Base-by-base conservation (phyloP, 176 grass and related monocot genomes). In the Aegilops longissima region DNA sequence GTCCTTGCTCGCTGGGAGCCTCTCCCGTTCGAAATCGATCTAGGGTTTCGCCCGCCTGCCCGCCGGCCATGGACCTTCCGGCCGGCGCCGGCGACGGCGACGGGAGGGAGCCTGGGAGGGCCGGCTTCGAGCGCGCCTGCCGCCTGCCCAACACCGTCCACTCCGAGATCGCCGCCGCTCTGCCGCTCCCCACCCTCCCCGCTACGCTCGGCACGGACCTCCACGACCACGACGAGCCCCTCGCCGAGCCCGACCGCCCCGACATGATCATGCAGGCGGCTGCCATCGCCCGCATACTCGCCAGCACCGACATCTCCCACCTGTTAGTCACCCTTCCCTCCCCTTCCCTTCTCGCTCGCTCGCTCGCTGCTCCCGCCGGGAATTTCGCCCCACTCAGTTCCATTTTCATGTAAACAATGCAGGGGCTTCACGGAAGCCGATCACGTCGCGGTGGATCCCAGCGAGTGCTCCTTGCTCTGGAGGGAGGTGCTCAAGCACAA, bases 401-500 rank as follows among this genome's bases (percentile, higher is more conserved):
- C 2, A 17, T 68, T 61, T 56, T 42, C 25, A 38, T 31, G 17
- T 18, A 17, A 38, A 18, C 17, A 10, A 25, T 21, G 16, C 90
- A 94, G 89, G 66, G 90, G 89, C 70, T 94, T 94, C 86, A 88
- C 92, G n/a, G 90, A 91, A 67, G 92, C 86, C 20, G 90, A 90
- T 70, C 88, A 80, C 64, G 85, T 80, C 71, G 76, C 84, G 13
- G 79, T 66, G 56, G 92, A 93, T 56, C 89, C 78, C 69, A 80
- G 18, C 73, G 78, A 90, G 47, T 82, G 88, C 87, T 99, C 97
- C 18, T 92, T 87, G 94, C 90, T 99, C 31, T 96, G 92, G 87
- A 91, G 75, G 71, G 94, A 99, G 83, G 97, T 99, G 71, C 90
- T 94, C 67, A 94, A 90, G 87, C 86, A 94, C 47, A 94, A 96